A percentile compares a stretch with the other conserved stretches of the same genome.
phyloP scores from a whole-genome alignment of 257 asterid genomes.

The Fraxinus excelsior region DNA sequence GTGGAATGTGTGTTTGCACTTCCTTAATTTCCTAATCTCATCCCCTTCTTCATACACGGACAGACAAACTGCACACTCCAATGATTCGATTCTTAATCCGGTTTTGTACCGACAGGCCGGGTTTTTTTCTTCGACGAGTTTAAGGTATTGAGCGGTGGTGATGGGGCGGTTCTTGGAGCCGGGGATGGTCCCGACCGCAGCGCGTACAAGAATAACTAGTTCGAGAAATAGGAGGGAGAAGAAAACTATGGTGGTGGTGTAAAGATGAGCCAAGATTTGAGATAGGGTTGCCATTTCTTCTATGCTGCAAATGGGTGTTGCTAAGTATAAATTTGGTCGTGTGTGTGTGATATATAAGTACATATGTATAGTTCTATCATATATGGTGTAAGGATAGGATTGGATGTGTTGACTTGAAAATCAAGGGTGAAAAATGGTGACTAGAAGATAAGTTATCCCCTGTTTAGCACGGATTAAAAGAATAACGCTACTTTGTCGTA shows the following conservation, averaged over 20 bases:
- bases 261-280: slow-evolving; percentile 41
- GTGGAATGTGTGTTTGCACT: slow-evolving; percentile 64
- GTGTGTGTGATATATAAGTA: background rate
- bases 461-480: too few species aligned
- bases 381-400: slow-evolving; percentile 11
- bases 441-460: background rate
- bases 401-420: slow-evolving; percentile 2
- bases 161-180: slow-evolving; percentile 30
- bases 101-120: slow-evolving; percentile 36
- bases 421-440: slow-evolving; percentile 21
- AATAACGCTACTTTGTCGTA: too few species aligned
- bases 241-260: slow-evolving; percentile 40
- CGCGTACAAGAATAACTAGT: slow-evolving; percentile 39
- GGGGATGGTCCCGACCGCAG: slow-evolving; percentile 28
- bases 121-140: slow-evolving; percentile 47
- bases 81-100: slow-evolving; percentile 15
- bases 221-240: slow-evolving; percentile 53
- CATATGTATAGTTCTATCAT: background rate
- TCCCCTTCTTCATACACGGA: slow-evolving; percentile 59
- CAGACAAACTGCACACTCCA: slow-evolving; percentile 63
- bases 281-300: slow-evolving; percentile 44
- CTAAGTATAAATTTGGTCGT: background rate
- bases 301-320: background rate
- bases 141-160: slow-evolving; percentile 52
- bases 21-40: slow-evolving; percentile 45